phyloP scores from a whole-genome alignment of 2,329 filamentous ascomycete genomes.

The Fusarium cicatricum region DNA sequence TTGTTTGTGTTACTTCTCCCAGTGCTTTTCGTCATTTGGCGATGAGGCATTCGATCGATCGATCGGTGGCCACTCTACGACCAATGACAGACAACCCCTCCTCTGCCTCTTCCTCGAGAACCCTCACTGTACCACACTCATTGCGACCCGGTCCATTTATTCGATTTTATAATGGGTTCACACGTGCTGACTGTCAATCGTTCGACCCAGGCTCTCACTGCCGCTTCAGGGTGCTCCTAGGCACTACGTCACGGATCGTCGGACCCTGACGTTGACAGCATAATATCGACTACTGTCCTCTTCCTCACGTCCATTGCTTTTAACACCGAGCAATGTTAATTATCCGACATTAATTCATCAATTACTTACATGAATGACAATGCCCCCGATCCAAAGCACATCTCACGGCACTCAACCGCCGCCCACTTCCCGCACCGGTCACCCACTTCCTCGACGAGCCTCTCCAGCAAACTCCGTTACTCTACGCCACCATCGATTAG shows the following conservation, averaged over 20 bases:
- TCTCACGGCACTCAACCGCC: slow-evolving; percentile 40
- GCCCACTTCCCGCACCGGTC: slow-evolving; percentile 42
- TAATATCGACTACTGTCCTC: slow-evolving; percentile 1
- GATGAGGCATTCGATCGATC: slow-evolving; percentile 45
- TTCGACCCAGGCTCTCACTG: slow-evolving; percentile 9
- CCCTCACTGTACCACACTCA: slow-evolving; percentile 14
- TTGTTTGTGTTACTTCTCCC: slow-evolving; percentile 12
- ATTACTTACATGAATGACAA: slow-evolving; percentile 27
- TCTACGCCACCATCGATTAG: slow-evolving; percentile 55
- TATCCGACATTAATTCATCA: background rate
- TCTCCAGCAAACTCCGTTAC: slow-evolving; percentile 58
- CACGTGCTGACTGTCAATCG: slow-evolving; percentile 21
- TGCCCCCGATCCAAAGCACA: slow-evolving; percentile 41
- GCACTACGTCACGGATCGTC: slow-evolving; percentile 33
- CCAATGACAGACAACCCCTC: slow-evolving; percentile 36
- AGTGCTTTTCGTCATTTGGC: slow-evolving; percentile 39
- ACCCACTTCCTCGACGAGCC: slow-evolving; percentile 55
- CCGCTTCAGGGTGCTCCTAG: slow-evolving; percentile 25
- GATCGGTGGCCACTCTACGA: slow-evolving; percentile 37
- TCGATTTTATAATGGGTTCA: background rate
- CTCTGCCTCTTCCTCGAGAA: slow-evolving; percentile 1
- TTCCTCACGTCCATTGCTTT: slow-evolving; percentile 14
- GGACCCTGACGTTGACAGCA: slow-evolving; percentile 22
- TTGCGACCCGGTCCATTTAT: slow-evolving; percentile 1
- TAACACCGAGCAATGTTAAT: slow-evolving; percentile 24